phyloP scores from a whole-genome alignment of 2,329 filamentous ascomycete genomes.

The Ophiostoma sp. region DNA sequence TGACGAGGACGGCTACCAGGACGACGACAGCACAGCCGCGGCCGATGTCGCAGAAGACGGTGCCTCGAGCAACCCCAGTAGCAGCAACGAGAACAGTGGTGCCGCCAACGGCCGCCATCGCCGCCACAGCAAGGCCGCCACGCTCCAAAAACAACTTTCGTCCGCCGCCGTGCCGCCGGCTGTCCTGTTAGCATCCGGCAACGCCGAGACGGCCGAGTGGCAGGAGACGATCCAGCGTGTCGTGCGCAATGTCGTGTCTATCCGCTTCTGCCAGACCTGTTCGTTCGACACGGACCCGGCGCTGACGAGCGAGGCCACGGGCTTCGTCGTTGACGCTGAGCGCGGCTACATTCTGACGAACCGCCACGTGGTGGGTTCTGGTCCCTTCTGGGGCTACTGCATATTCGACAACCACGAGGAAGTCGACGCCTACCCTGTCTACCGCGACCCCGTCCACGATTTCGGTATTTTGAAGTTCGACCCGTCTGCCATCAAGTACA shows the following conservation, averaged over 20 bases:
- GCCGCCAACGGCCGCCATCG: slow-evolving; percentile 23
- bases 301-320: slow-evolving; percentile 91
- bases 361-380: slow-evolving; percentile 89
- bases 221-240: slow-evolving; percentile 93
- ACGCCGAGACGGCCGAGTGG: slow-evolving; percentile 57
- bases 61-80: not conserved
- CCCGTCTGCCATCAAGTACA: slow-evolving; percentile 94
- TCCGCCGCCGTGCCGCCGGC: slow-evolving; percentile 13
- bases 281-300: slow-evolving; percentile 97
- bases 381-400: slow-evolving; percentile 96
- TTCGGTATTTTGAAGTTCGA: slow-evolving; percentile 97
- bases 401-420: slow-evolving; percentile 99
- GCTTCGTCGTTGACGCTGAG: slow-evolving; percentile 95
- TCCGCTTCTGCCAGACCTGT: slow-evolving; percentile 96
- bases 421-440: slow-evolving; percentile 94
- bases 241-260: slow-evolving; percentile 95
- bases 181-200: slow-evolving; percentile 32
- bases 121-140: slow-evolving; percentile 3
- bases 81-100: not conserved
- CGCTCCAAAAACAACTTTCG: slow-evolving; percentile 6
- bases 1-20: slow-evolving; percentile 23
- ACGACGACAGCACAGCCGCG: slow-evolving; percentile 21
- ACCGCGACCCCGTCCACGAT: slow-evolving; percentile 97
- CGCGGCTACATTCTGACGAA: slow-evolving; percentile 87
- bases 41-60: slow-evolving; percentile 9